Base-by-base conservation (phyloP, 345 rosid species). In the Citrus inodora region DNA sequence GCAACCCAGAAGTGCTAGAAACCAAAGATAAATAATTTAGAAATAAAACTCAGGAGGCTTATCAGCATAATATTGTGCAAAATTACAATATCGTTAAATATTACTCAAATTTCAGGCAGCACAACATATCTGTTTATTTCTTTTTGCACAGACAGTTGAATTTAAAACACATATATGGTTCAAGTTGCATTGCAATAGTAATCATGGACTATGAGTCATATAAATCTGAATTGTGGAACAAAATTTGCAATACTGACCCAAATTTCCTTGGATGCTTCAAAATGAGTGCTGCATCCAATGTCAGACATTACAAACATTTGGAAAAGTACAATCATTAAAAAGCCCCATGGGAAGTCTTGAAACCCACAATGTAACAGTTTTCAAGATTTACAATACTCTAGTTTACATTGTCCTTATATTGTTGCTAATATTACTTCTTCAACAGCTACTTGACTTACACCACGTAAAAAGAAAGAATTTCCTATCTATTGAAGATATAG, bases 1-100 rank as follows among this genome's bases (percentile, higher is more conserved):
- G 94, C 93, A 78, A 95, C 92, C 98, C 97, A 93, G 37, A 95
- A 95, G 81, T 95, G 98, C 98, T 95, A 81, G 82, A 89, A 87
- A 79, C 51, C 64, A 81, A 84, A 78, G 21, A 82, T 68, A 28
- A 37, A 67, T 75, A 66, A 76, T 75, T 85, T 77, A 67, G 74
- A 73, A 76, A 79, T 73, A 84, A 74, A 67, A 71, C 70, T 38
- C 21, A 37, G 2, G 8, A 11, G 64, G 53, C 51, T 22, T 24
- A 33, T 73, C 60, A 68, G 48, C 48, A 51, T 5, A 77, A 19
- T 22, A 53, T 32, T 32, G 33, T 65, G 21, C 32, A 67, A 73
- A 37, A 58, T 37, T 19, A 37, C 24, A 67, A 13, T 32, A 76
- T 64, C 37, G 33, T 28, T 40, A 48, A 55, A 48, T 25, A 35